phyloP scores from a whole-genome alignment of 345 rosid genomes.

The Jatropha curcas region DNA sequence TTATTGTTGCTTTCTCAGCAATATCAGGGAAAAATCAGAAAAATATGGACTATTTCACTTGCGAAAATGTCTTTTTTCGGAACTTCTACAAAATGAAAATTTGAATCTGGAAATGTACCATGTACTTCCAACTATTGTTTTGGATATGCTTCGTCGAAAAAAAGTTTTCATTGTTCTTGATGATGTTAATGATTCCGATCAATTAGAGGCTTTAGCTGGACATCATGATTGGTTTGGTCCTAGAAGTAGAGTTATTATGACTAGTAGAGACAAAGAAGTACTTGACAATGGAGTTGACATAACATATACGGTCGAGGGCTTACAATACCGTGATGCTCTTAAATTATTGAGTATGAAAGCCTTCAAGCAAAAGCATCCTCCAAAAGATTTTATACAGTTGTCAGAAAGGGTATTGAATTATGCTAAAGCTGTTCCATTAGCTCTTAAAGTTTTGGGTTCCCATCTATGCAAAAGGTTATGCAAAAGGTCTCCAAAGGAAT shows the following conservation, averaged over 20 bases:
- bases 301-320: neutral
- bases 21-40: constrained; percentile 35
- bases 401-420: neutral
- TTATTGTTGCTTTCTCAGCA: constrained; percentile 37
- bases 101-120: constrained; percentile 3
- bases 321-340: neutral
- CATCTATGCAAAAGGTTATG: neutral
- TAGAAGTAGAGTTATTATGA: neutral
- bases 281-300: neutral
- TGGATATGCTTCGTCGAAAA: constrained; percentile 12
- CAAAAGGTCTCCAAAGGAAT: neutral
- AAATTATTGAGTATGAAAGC: neutral
- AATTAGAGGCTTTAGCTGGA: neutral
- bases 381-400: neutral
- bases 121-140: constrained; percentile 2
- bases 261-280: neutral
- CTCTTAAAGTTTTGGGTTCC: neutral
- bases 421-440: neutral
- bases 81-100: constrained; percentile 14
- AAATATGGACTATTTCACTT: neutral
- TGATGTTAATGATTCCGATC: constrained; percentile 10
- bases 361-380: neutral
- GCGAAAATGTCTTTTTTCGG: constrained; percentile 21
- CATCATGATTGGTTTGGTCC: neutral
- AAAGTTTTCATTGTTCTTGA: constrained; percentile 28